Evolutionary conservation across 73 alveolate genomes (phyloP).

Genomic region (Stentor coeruleus): DNA sequence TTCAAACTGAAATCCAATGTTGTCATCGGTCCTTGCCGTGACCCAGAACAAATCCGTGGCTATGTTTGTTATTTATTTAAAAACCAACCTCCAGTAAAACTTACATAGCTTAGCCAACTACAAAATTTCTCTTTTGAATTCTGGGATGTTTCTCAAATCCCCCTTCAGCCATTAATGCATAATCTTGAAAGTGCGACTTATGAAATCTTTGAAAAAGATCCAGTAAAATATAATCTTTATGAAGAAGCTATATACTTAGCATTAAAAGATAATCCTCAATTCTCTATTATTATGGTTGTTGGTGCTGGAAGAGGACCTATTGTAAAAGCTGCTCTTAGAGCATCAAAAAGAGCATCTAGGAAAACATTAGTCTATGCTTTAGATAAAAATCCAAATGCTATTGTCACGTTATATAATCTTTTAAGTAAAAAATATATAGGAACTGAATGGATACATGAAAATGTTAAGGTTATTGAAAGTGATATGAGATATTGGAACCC

Average conservation of each 20-base stretch:
- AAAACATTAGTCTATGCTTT: slow-evolving; percentile 57
- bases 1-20: slow-evolving; percentile 34
- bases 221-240: slow-evolving; percentile 63
- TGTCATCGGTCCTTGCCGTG: slow-evolving; percentile 37
- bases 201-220: slow-evolving; percentile 79
- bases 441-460: slow-evolving; percentile 38
- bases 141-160: slow-evolving; percentile 79
- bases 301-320: slow-evolving; percentile 98
- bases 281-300: slow-evolving; percentile 64
- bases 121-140: slow-evolving; percentile 44
- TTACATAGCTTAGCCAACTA: slow-evolving; percentile 33
- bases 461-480: slow-evolving; percentile 52
- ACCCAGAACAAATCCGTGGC: slow-evolving; percentile 45
- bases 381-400: slow-evolving; percentile 79
- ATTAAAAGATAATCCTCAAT: slow-evolving; percentile 7
- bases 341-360: slow-evolving; percentile 54
- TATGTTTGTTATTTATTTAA: slow-evolving; percentile 48
- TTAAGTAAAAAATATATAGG: slow-evolving; percentile 40
- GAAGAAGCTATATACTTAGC: slow-evolving; percentile 61
- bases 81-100: slow-evolving; percentile 30
- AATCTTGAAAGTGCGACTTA: slow-evolving; percentile 72
- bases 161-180: slow-evolving; percentile 90
- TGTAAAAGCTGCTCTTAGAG: slow-evolving; percentile 71
- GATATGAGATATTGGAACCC: slow-evolving; percentile 71
- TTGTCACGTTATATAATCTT: slow-evolving; percentile 44